A percentile compares a stretch with the other conserved stretches of the same genome.
These are phyloP conservation scores for Cercophora newfieldiana DNA, from an alignment of 495 filamentous ascomycete genomes.

Conservation along the genomic window DNA sequence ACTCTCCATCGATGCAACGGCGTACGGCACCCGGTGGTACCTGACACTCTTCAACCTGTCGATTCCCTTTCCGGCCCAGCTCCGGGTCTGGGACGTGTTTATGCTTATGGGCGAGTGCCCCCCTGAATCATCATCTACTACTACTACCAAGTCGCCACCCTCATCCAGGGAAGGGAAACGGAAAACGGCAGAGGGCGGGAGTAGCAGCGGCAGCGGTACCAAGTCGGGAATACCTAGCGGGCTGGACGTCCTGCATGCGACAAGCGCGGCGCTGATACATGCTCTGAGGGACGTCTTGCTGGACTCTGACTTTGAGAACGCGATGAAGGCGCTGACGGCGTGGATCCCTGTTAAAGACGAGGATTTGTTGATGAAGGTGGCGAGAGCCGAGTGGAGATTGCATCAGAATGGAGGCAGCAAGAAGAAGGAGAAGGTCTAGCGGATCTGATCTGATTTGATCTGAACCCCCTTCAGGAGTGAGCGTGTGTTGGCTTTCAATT, in stretches of 20 bases:
- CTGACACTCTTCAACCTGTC: slow-evolving; percentile 97
- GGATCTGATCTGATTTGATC: not conserved
- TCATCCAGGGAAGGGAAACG: not conserved
- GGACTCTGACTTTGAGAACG: slow-evolving; percentile 94
- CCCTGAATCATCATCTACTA: slow-evolving; percentile 19
- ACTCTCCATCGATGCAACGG: slow-evolving; percentile 78
- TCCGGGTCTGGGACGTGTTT: slow-evolving; percentile 99
- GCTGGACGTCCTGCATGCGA: slow-evolving; percentile 88
- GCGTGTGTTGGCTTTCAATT: too few relatives aligned
- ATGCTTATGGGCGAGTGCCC: slow-evolving; percentile 85
- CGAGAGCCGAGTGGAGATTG: slow-evolving; percentile 87
- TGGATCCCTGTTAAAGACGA: slow-evolving; percentile 96
- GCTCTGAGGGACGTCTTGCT: slow-evolving; percentile 88
- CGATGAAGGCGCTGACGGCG: slow-evolving; percentile 95
- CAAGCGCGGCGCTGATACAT: slow-evolving; percentile 86
- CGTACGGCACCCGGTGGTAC: slow-evolving; percentile 97
- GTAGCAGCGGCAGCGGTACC: not conserved
- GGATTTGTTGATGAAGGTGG: slow-evolving; percentile 91
- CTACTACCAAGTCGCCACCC: slow-evolving; percentile 19
- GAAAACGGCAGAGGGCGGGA: slow-evolving; percentile 3
- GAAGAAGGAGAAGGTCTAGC: slow-evolving; percentile 17
- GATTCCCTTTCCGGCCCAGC: slow-evolving; percentile 92
- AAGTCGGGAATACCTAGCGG: slow-evolving; percentile 41
- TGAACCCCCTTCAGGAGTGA: not conserved
- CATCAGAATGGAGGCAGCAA: slow-evolving; percentile 45